These are phyloP conservation scores for Berberis thunbergii DNA, from an alignment of 164 flowering plant genomes.

Conservation along the genomic window DNA sequence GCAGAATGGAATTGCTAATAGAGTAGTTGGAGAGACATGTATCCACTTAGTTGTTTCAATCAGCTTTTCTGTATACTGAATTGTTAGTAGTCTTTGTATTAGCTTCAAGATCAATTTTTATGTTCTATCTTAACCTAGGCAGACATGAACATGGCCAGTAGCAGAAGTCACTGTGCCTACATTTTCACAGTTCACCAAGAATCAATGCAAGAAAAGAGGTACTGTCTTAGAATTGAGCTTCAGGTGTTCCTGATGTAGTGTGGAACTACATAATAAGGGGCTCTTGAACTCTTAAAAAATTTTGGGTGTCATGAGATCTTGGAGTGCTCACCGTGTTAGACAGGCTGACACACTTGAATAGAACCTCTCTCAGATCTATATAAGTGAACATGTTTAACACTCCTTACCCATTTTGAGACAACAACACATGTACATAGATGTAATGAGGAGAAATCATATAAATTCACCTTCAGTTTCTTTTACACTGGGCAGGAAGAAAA, in stretches of 20 bases:
- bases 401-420: too few species aligned
- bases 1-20: constrained; percentile 76
- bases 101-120: neutral
- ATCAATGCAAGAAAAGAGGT: constrained; percentile 43
- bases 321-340: too few species aligned
- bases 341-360: too few species aligned
- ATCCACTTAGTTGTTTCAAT: constrained; percentile 25
- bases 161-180: constrained; percentile 81
- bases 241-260: neutral
- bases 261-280: too few species aligned
- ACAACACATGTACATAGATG: too few species aligned
- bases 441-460: too few species aligned
- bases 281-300: too few species aligned
- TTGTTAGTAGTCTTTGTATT: constrained; percentile 4
- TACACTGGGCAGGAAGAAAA: constrained; percentile 31
- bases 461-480: neutral
- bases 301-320: too few species aligned
- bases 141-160: constrained; percentile 93
- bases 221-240: neutral
- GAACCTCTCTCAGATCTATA: too few species aligned
- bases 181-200: constrained; percentile 53
- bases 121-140: constrained; percentile 15
- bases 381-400: too few species aligned
- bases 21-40: constrained; percentile 96
- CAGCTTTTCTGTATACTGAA: neutral